Percentiles rank a stretch among this genome's conserved stretches.
These are phyloP conservation scores for Gonium pectorale DNA, from an alignment of 139 green algal species.

Conservation along the genomic window DNA sequence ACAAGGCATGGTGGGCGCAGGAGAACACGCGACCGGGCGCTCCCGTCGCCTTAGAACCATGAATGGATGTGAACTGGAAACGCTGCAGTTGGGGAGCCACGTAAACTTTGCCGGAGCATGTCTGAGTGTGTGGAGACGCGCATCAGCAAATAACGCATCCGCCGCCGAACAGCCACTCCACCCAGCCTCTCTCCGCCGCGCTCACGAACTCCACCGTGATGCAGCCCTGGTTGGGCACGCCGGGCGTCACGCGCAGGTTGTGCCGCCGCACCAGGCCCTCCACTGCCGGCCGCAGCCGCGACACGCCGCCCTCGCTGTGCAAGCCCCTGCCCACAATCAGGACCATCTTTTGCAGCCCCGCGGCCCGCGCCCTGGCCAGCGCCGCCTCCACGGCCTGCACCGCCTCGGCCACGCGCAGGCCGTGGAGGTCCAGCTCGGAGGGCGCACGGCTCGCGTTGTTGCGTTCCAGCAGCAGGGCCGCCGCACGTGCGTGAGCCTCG, in stretches of 20 bases:
- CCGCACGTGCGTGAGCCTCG: not conserved
- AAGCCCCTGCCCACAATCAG: constrained; percentile 34
- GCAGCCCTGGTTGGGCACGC: constrained; percentile 37
- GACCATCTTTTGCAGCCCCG: not conserved
- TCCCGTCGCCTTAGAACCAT: no score
- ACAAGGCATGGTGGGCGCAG: no score
- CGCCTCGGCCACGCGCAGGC: constrained; percentile 22
- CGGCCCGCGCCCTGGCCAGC: not conserved
- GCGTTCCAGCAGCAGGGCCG: not conserved
- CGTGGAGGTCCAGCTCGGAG: constrained; percentile 24
- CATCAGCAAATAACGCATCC: constrained; percentile 39
- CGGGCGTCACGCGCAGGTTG: constrained; percentile 1
- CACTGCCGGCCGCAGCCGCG: not conserved
- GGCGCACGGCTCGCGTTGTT: not conserved
- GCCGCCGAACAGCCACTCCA: not conserved
- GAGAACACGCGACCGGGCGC: no score
- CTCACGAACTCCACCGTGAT: constrained; percentile 32
- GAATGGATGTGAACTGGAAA: no score
- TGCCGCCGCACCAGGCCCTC: constrained; percentile 5
- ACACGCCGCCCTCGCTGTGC: constrained; percentile 10
- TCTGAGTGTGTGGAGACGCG: no score
- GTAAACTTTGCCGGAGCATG: no score
- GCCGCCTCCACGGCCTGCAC: not conserved
- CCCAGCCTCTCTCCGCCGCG: constrained; percentile 18
- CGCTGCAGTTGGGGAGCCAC: no score